Conservation (phyloP, 768 basidiomycete species). For the Russula vinacea region DNA sequence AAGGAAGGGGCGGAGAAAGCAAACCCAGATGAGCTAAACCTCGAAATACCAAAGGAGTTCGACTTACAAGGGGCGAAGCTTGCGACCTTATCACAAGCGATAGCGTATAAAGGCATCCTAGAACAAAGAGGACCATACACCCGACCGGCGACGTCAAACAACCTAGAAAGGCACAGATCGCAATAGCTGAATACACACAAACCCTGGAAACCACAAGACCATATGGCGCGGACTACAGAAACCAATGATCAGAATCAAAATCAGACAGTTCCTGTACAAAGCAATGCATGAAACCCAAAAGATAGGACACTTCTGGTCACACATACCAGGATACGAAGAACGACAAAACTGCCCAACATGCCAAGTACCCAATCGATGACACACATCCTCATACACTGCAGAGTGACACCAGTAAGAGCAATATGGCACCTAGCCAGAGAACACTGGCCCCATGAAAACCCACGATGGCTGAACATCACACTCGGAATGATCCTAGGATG, state of each 20-base stretch:
- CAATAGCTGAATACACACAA: rapidly evolving
- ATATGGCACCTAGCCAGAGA: background rate
- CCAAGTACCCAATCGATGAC: background rate
- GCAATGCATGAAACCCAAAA: background rate
- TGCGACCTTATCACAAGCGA: no score
- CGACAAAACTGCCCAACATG: background rate
- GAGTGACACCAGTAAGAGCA: background rate
- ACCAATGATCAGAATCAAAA: background rate
- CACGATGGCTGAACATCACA: background rate
- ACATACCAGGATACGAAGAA: background rate
- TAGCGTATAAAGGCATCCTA: no score
- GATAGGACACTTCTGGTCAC: background rate
- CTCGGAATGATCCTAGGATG: background rate
- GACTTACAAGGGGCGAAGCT: background rate
- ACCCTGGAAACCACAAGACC: background rate
- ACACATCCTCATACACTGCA: background rate
- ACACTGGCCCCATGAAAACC: background rate
- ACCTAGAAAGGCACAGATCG: background rate
- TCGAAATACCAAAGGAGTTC: background rate
- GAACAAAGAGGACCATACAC: no score
- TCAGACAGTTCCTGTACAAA: background rate
- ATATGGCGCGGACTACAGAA: no score
- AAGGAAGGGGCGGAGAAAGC: background rate
- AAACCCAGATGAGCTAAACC: background rate
- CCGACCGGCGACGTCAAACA: no score